phyloP scores from a whole-genome alignment of 2,329 filamentous ascomycete species.

The Colletotrichum gloeosporioides region DNA sequence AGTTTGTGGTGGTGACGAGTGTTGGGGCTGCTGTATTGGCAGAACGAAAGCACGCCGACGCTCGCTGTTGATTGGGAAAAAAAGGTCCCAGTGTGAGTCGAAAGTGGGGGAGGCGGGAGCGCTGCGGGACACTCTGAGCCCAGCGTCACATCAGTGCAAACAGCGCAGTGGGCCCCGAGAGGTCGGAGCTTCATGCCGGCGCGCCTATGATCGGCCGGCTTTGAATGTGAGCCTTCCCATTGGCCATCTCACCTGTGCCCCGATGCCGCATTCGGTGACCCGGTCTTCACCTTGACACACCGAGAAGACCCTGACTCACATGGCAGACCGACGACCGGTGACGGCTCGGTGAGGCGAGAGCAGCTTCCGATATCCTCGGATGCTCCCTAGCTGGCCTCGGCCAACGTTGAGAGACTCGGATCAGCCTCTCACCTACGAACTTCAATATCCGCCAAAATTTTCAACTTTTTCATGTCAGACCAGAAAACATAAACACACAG shows the following conservation, averaged over 20 bases:
- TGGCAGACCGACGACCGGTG: background rate
- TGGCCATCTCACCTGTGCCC: background rate
- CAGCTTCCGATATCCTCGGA: background rate
- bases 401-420: background rate
- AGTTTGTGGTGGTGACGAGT: background rate
- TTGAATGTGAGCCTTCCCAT: background rate
- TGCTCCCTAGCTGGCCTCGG: background rate
- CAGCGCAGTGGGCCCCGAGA: background rate
- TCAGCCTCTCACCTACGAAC: background rate
- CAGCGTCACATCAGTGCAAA: background rate
- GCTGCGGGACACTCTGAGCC: background rate
- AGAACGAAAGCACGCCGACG: background rate
- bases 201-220: background rate
- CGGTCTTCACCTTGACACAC: background rate
- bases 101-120: background rate
- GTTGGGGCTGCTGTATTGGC: background rate
- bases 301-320: background rate
- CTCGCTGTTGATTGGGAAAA: background rate
- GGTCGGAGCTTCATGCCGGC: conserved; percentile 7
- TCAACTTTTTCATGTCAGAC: background rate
- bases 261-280: background rate
- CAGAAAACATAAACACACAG: background rate
- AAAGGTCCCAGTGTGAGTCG: background rate
- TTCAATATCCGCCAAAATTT: background rate
- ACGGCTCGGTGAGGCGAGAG: background rate